A percentile compares a stretch with the other conserved stretches of the same genome.
Conservation (phyloP, 352 stramenopile genomes). For the Phytophthora crassamura region DNA sequence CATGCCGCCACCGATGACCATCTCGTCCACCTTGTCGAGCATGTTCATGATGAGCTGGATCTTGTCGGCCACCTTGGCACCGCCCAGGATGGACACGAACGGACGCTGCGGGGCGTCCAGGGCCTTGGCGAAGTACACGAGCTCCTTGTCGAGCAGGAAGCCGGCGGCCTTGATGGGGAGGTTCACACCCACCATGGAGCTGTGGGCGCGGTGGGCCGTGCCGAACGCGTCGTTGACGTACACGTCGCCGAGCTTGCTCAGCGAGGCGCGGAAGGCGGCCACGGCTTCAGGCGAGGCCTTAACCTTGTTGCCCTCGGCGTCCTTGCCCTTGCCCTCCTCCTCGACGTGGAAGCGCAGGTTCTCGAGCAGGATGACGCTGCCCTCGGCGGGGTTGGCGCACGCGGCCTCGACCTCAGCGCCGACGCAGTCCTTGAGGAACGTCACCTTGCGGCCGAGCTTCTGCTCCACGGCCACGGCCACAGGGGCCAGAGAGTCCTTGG, state of each 20-base stretch:
- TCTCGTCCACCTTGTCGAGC: conserved; percentile 98
- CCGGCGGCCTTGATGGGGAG: conserved; percentile 91
- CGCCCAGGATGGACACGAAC: conserved; percentile 98
- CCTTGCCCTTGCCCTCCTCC: conserved; percentile 94
- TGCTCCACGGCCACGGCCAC: conserved; percentile 93
- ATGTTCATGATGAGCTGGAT: conserved; percentile 99
- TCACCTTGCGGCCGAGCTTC: conserved; percentile 93
- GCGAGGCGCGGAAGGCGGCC: conserved; percentile 92
- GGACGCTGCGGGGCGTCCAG: conserved; percentile 97
- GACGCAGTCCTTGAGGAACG: conserved; percentile 97
- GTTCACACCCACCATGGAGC: conserved; percentile 97
- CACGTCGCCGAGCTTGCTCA: conserved; percentile 93
- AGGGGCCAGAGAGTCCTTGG: conserved; percentile 97
- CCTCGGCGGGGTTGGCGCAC: conserved; percentile 67
- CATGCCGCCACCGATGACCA: conserved; percentile 99
- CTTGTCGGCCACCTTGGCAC: conserved; percentile 99
- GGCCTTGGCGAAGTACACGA: conserved; percentile 99
- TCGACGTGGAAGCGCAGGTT: conserved; percentile 99
- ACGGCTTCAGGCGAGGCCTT: conserved; percentile 94
- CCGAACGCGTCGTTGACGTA: conserved; percentile 99
- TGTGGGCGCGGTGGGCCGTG: conserved; percentile 98
- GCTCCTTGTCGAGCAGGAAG: conserved; percentile 99
- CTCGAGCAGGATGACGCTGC: conserved; percentile 97
- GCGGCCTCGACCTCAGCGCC: conserved; percentile 89
- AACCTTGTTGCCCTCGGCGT: conserved; percentile 85